These are phyloP conservation scores for Sechiopsis laciniata DNA, from an alignment of 306 rosid genomes.

Conservation along the genomic window DNA sequence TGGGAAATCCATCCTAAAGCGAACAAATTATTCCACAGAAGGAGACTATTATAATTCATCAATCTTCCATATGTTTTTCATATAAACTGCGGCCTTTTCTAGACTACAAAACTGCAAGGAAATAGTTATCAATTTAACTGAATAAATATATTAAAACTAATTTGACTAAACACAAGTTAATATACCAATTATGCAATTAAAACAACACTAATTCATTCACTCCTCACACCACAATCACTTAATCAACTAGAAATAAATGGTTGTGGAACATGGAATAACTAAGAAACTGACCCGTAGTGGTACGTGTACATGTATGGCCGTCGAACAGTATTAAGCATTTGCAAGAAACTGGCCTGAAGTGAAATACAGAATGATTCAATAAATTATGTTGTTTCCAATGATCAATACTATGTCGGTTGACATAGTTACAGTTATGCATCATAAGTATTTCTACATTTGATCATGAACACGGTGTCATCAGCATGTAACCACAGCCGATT, in stretches of 20 bases:
- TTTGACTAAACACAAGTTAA: neutral
- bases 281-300: slow-evolving; percentile 12
- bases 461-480: slow-evolving; percentile 11
- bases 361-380: neutral
- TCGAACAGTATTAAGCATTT: neutral
- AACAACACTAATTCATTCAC: neutral
- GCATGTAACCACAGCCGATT: neutral
- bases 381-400: neutral
- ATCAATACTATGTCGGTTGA: neutral
- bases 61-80: neutral
- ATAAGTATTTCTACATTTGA: neutral
- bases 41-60: neutral
- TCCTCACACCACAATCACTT: neutral
- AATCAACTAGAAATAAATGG: neutral
- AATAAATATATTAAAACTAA: neutral
- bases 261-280: slow-evolving; percentile 11
- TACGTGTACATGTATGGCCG: neutral
- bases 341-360: neutral
- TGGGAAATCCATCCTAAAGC: slow-evolving; percentile 7
- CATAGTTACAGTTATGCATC: neutral
- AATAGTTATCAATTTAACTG: neutral
- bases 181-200: neutral
- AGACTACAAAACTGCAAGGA: slow-evolving; percentile 4
- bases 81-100: neutral
- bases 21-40: slow-evolving; percentile 5